These are phyloP conservation scores for Flaveria robusta DNA, from an alignment of 129 eudicot genomes.

Conservation along the genomic window DNA sequence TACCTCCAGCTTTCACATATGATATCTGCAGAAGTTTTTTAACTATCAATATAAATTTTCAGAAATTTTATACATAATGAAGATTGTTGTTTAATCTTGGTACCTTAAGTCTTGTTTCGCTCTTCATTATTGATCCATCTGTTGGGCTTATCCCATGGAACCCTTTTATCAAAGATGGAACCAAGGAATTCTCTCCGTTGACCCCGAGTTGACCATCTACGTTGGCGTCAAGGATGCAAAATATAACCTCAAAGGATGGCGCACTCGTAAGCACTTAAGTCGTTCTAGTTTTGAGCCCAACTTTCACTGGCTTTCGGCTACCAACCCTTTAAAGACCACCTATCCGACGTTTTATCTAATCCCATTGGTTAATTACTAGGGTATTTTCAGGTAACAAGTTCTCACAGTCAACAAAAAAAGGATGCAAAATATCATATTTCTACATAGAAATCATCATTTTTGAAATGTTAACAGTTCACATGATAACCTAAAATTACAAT, in stretches of 20 bases:
- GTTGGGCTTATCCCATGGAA: conserved; percentile 52
- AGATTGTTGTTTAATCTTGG: not conserved
- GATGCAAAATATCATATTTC: not conserved
- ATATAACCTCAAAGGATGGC: not conserved
- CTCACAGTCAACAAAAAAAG: not conserved
- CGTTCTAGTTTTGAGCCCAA: too few species aligned
- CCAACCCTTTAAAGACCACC: not conserved
- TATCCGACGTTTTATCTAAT: not conserved
- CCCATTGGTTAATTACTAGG: not conserved
- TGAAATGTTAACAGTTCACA: not conserved
- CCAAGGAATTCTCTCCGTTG: conserved; percentile 55
- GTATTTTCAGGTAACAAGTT: not conserved
- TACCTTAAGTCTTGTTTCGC: conserved; percentile 59
- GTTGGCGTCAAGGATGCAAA: conserved; percentile 48
- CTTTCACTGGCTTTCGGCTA: not conserved
- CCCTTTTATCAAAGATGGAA: conserved; percentile 60
- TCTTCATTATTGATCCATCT: conserved; percentile 39
- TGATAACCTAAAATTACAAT: not conserved
- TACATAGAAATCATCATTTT: not conserved
- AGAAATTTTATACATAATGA: not conserved
- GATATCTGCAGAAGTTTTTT: conserved; percentile 45
- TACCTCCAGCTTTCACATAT: conserved; percentile 87
- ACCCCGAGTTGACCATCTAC: conserved; percentile 88
- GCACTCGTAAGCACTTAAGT: not conserved
- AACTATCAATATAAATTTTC: conserved; percentile 16